These are phyloP conservation scores for Fomes fomentarius DNA, from an alignment of 1,284 basidiomycete genomes.

Conservation along the genomic window DNA sequence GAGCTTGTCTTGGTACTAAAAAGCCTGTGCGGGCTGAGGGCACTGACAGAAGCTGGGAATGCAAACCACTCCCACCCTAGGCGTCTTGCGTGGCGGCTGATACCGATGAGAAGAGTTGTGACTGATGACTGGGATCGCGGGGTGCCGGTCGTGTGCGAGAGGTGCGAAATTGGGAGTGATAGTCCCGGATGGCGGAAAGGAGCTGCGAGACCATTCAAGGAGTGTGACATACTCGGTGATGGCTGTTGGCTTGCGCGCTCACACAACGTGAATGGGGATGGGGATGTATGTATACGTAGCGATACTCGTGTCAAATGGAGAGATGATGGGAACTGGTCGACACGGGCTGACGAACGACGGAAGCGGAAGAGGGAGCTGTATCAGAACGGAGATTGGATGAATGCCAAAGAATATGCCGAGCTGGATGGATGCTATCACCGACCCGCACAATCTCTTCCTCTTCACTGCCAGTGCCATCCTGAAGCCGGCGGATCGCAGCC, in stretches of 20 bases:
- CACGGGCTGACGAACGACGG: neutral
- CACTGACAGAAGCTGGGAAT: no score
- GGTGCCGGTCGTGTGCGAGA: neutral
- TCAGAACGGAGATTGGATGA: neutral
- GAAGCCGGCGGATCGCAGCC: slow-evolving; percentile 6
- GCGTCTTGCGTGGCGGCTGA: no score
- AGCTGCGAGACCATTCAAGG: neutral
- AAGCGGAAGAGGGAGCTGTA: neutral
- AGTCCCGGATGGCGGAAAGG: slow-evolving; percentile 1
- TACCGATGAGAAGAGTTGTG: neutral
- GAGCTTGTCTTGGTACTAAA: no score
- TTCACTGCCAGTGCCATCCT: no score
- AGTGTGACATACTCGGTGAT: neutral
- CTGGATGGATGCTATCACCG: no score
- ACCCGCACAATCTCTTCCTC: no score
- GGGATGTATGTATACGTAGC: no score
- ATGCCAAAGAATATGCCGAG: neutral
- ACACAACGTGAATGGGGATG: no score
- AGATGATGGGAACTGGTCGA: neutral
- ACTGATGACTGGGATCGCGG: neutral
- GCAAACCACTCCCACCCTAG: no score
- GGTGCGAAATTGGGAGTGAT: slow-evolving; percentile 6
- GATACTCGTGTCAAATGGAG: neutral
- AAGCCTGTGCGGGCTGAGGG: no score
- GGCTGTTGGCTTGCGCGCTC: neutral